phyloP scores from a whole-genome alignment of 306 rosid species.

The Prunus kanzakura region DNA sequence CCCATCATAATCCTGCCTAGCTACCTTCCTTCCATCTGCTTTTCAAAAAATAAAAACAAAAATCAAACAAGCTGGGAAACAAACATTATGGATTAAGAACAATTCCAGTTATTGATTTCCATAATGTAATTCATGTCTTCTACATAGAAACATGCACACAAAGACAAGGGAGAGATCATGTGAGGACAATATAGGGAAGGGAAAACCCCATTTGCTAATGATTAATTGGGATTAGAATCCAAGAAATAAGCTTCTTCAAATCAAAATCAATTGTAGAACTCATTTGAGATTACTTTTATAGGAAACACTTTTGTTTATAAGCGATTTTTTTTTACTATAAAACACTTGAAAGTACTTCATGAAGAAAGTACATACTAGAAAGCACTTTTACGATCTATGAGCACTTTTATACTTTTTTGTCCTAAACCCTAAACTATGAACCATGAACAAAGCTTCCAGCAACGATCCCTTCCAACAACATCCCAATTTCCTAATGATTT shows the following conservation, averaged over 20 bases:
- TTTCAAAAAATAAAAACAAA: too few relatives aligned
- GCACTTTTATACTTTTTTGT: too few relatives aligned
- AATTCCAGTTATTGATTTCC: neutral
- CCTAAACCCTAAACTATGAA: too few relatives aligned
- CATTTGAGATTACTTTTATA: neutral
- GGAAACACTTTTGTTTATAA: neutral
- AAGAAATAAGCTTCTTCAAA: neutral
- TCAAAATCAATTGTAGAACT: neutral
- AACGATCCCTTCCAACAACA: neutral
- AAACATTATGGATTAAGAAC: neutral
- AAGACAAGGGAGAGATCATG: too few relatives aligned
- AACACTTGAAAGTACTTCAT: too few relatives aligned
- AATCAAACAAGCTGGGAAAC: neutral
- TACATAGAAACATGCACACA: neutral
- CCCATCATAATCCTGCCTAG: slow-evolving; percentile 16
- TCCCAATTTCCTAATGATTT: neutral
- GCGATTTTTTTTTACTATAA: too few relatives aligned
- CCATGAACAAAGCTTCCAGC: neutral
- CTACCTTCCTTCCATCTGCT: neutral
- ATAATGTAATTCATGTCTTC: neutral
- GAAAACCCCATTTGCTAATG: neutral
- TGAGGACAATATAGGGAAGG: too few relatives aligned
- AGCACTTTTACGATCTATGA: too few relatives aligned
- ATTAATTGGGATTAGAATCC: neutral
- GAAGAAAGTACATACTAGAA: too few relatives aligned